Conservation (phyloP, 176 grass and related monocot genomes). For the Puya raimondii region DNA sequence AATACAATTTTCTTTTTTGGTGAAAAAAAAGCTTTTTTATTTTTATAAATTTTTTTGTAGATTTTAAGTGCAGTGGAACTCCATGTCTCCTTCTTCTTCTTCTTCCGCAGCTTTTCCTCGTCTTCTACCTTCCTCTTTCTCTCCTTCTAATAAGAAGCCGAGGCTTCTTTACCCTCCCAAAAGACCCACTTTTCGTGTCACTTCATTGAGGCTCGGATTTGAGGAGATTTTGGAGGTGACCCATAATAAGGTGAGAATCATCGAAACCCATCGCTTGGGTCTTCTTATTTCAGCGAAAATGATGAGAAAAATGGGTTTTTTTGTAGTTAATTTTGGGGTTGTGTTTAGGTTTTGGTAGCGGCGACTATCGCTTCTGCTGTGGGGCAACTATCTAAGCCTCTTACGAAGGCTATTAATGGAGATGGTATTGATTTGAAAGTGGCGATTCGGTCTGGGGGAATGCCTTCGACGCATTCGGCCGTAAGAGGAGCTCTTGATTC, state of each 20-base stretch:
- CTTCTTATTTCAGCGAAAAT: neutral
- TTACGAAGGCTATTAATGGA: constrained; percentile 35
- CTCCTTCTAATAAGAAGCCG: constrained; percentile 3
- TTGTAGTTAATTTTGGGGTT: neutral
- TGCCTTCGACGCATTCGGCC: constrained; percentile 91
- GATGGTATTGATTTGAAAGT: constrained; percentile 41
- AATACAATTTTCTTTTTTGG: too few relatives aligned
- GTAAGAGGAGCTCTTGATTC: constrained; percentile 29
- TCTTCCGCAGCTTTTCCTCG: constrained; percentile 14
- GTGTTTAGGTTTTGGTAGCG: constrained; percentile 63
- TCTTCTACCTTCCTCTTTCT: constrained; percentile 10
- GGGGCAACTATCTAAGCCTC: constrained; percentile 72
- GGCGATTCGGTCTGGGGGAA: constrained; percentile 51
- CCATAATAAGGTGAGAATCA: constrained; percentile 52
- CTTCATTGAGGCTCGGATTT: constrained; percentile 25
- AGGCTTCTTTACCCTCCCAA: neutral
- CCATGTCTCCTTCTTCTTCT: constrained; percentile 8
- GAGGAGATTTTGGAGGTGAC: constrained; percentile 47
- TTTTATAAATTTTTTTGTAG: too few relatives aligned
- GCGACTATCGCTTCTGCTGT: constrained; percentile 35
- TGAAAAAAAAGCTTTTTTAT: too few relatives aligned
- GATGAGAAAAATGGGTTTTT: neutral
- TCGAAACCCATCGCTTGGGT: neutral
- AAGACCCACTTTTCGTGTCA: constrained; percentile 6
- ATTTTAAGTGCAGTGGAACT: too few relatives aligned